Evolutionary conservation across 371 early-diverging fungal species (phyloP).

Genomic region (Fennellomyces sp.): DNA sequence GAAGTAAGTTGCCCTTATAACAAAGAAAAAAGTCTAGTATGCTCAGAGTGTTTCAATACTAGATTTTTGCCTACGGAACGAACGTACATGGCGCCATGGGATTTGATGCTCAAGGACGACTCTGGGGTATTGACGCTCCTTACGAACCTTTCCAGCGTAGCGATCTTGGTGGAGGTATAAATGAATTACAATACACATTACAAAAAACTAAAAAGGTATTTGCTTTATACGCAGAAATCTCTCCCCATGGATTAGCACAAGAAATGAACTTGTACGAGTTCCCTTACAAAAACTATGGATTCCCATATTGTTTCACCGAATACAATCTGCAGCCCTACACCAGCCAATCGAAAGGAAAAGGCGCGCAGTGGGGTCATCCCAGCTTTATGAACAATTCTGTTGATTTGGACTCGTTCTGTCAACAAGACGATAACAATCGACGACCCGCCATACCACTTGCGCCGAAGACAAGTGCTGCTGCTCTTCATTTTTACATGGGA

Average conservation of each 20-base stretch:
- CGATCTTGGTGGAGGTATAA: slow-evolving; percentile 23
- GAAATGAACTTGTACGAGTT: slow-evolving; percentile 43
- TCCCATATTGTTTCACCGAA: slow-evolving; percentile 47
- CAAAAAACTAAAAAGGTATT: neutral
- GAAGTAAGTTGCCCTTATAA: too few relatives aligned
- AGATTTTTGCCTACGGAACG: slow-evolving; percentile 36
- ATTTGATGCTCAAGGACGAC: slow-evolving; percentile 45
- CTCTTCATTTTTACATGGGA: slow-evolving; percentile 42
- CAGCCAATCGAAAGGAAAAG: slow-evolving; percentile 21
- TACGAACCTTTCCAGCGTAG: slow-evolving; percentile 20
- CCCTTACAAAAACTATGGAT: slow-evolving; percentile 35
- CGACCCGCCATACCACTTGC: slow-evolving; percentile 32
- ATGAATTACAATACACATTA: too few relatives aligned
- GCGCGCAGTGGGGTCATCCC: slow-evolving; percentile 49
- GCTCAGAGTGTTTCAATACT: too few relatives aligned
- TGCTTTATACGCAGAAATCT: slow-evolving; percentile 16
- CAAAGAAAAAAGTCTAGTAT: too few relatives aligned
- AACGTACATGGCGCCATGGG: slow-evolving; percentile 41
- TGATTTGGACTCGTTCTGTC: slow-evolving; percentile 33
- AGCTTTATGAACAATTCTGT: slow-evolving; percentile 34
- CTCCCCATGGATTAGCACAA: slow-evolving; percentile 31
- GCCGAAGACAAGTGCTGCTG: slow-evolving; percentile 24
- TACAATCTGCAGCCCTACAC: slow-evolving; percentile 24
- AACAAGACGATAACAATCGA: slow-evolving; percentile 22
- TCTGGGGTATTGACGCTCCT: slow-evolving; percentile 47